Evolutionary conservation across 2,329 filamentous ascomycete genomes (phyloP), one percentile per base, ranked within the genome.

Genomic region (Exophiala dermatitidis): DNA sequence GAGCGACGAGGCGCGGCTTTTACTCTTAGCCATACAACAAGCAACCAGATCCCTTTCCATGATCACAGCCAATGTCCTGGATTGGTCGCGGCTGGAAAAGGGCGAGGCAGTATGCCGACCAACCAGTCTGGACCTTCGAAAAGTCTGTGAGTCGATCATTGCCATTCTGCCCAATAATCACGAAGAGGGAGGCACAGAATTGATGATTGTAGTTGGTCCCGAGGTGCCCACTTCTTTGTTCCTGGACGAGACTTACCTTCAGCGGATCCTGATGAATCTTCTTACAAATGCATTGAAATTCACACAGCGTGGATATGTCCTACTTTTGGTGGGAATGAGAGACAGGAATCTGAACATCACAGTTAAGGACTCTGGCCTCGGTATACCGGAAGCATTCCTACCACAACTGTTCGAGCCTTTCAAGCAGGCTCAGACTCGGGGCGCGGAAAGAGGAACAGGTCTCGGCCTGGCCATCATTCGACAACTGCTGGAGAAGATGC

Each of bases 341-440:
- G 65, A 68, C 2, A 74, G 77, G 31, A 78, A 79, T 61, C 73
- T 86, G 43, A 72, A 81, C 40, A 79, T 86, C 64, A 79, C 73
- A 57, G 63, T 67, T 29, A 60, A 59, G 48, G 65, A 67, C 51
- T 64, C 65, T 8, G 65, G 65, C 3, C 52, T 50, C 19, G 65
- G 65, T 8, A 62, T 67, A 3, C 64, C 64, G 5, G 49, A 54
- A 48, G 79, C 79, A 4, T 87, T 86, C 63, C 67, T 84, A 47
- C 80, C 81, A 0, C 79, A 80, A 49, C 72, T 88, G 0, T 88
- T 87, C 71, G 83, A 83, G 60, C 79, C 84, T 0, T 87, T 86
- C 66, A 53, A 62, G 42, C 65, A 67, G 57, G 65, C 66, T 34
- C 61, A 67, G 43, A 64, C 62, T 8, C 50, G 64, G 53, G 66